Conservation (phyloP, 768 basidiomycete genomes). For the Pleurotus platypus region DNA sequence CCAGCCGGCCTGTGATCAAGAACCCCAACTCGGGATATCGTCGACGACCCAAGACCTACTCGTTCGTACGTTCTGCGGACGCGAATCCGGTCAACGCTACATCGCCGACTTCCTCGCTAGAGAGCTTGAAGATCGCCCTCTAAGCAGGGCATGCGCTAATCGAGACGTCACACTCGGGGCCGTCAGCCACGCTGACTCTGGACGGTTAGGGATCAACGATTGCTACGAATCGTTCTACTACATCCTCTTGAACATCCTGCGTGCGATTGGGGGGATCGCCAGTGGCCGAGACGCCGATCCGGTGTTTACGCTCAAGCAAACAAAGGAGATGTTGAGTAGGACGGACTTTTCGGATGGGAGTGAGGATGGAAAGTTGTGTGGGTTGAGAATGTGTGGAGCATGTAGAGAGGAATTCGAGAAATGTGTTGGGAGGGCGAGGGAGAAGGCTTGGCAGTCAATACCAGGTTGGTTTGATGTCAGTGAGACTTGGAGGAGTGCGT, state of each 20-base stretch:
- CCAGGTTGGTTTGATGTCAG: neutral
- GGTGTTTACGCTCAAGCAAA: constrained; percentile 64
- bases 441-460: constrained; percentile 1
- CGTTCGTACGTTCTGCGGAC: constrained; percentile 50
- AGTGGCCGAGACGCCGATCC: constrained; percentile 74
- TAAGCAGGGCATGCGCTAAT: constrained; percentile 47
- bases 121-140: constrained; percentile 47
- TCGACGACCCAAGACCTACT: constrained; percentile 30
- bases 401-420: constrained; percentile 5
- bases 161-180: constrained; percentile 23
- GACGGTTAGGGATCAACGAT: constrained; percentile 12
- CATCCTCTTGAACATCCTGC: constrained; percentile 68
- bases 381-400: constrained; percentile 2
- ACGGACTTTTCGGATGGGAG: constrained; percentile 45
- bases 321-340: constrained; percentile 66
- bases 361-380: neutral
- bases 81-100: constrained; percentile 61
- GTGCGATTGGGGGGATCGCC: constrained; percentile 68
- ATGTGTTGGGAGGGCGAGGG: neutral
- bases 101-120: constrained; percentile 56
- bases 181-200: neutral
- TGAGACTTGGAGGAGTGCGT: no score
- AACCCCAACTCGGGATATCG: constrained; percentile 9
- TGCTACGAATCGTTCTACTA: constrained; percentile 75
- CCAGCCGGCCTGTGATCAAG: neutral